phyloP scores from a whole-genome alignment of 352 stramenopile genomes.

The Phytopythium ostracodes region DNA sequence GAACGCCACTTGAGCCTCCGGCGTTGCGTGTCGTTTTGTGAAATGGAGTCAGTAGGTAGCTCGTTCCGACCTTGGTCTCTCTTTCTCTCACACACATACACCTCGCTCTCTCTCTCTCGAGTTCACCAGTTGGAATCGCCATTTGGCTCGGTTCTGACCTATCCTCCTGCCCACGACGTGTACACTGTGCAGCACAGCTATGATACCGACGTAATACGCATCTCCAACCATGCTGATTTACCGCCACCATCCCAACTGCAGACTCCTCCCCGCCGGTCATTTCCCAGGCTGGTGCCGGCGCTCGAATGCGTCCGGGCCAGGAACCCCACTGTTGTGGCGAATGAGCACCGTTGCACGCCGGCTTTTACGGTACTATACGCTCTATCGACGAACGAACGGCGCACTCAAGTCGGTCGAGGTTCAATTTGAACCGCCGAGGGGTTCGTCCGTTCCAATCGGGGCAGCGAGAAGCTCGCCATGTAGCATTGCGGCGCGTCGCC shows the following conservation, averaged over 20 bases:
- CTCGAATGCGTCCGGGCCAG: background rate
- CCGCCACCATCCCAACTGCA: background rate
- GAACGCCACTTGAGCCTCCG: background rate
- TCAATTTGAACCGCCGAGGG: conserved; percentile 1
- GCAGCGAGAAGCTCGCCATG: background rate
- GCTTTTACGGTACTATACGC: background rate
- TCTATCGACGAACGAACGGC: background rate
- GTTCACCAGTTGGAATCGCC: background rate
- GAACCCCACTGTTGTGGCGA: conserved; percentile 1
- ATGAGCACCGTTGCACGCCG: background rate
- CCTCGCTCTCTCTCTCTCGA: background rate
- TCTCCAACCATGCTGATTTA: background rate
- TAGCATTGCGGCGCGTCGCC: background rate
- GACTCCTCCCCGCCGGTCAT: background rate
- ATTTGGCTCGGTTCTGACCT: conserved; percentile 1
- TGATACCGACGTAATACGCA: background rate
- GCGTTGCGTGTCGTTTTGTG: background rate
- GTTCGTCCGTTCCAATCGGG: background rate
- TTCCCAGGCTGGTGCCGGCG: background rate
- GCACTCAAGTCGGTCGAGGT: background rate
- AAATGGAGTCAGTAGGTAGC: background rate
- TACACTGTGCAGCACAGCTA: too few relatives aligned
- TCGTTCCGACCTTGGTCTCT: background rate
- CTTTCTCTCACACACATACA: background rate
- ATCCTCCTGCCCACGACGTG: background rate